phyloP scores from a whole-genome alignment of 1,284 basidiomycete genomes.

The Ganoderma lingzhi region DNA sequence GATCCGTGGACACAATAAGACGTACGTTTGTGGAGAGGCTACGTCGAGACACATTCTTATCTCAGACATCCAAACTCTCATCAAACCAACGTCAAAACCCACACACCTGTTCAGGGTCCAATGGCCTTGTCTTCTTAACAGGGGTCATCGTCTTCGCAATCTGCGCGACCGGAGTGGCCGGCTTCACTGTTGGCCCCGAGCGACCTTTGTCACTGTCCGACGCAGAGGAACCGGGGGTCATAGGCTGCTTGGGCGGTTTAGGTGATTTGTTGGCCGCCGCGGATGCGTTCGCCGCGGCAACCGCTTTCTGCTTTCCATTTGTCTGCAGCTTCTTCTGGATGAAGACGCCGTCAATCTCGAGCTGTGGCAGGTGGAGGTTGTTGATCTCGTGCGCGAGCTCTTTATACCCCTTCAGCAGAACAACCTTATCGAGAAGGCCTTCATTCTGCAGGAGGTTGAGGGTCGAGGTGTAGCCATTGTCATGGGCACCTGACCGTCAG shows the following conservation, averaged over 20 bases:
- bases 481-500: conserved; percentile 49
- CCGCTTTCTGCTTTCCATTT: conserved; percentile 34
- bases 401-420: conserved; percentile 59
- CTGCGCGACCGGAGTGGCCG: conserved; percentile 27
- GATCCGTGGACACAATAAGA: conserved; percentile 6
- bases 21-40: conserved; percentile 46
- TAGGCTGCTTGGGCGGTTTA: conserved; percentile 26
- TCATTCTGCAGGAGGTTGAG: conserved; percentile 57
- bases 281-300: conserved; percentile 14
- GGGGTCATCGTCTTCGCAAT: conserved; percentile 23
- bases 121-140: conserved; percentile 20
- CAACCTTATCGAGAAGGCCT: conserved; percentile 56
- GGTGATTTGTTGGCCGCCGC: conserved; percentile 28
- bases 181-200: conserved; percentile 16
- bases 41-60: background rate
- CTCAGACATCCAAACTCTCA: background rate
- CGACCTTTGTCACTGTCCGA: conserved; percentile 38
- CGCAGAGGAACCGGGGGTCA: conserved; percentile 25
- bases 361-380: conserved; percentile 49
- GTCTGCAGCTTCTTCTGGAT: conserved; percentile 51
- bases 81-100: background rate
- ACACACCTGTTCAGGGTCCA: conserved; percentile 36
- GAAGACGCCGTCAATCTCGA: conserved; percentile 58
- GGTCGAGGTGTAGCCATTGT: conserved; percentile 62
- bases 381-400: conserved; percentile 54